Conservation (phyloP, 192 early-diverging fungal genomes). For the Linnemannia exigua region DNA sequence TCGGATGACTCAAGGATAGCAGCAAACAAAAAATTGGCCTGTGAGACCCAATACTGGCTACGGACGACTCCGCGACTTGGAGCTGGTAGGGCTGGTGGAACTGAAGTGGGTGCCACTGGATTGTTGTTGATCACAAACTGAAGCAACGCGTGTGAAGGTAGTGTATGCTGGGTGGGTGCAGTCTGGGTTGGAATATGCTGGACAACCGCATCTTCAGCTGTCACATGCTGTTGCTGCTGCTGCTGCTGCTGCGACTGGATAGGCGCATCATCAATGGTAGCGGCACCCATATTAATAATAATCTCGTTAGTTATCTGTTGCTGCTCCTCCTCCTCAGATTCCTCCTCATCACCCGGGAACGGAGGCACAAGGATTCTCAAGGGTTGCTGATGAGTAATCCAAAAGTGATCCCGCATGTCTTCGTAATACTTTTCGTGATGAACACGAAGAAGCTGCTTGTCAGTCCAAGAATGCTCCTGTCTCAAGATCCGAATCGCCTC, state of each 20-base stretch:
- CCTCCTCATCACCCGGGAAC: neutral
- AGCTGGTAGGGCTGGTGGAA: neutral
- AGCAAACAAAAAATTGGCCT: constrained; percentile 3
- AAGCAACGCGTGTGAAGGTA: neutral
- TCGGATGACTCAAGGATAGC: neutral
- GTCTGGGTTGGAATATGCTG: no score
- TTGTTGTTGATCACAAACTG: neutral
- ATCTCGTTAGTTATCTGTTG: neutral
- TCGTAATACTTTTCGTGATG: constrained; percentile 7
- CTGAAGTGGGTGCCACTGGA: neutral
- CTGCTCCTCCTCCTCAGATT: neutral
- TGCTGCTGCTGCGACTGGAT: neutral
- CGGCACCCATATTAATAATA: neutral
- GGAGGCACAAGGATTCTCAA: neutral
- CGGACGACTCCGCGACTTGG: neutral
- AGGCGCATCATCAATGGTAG: neutral
- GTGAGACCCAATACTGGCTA: constrained; percentile 2
- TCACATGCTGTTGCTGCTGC: neutral
- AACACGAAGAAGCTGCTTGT: neutral
- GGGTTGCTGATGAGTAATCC: neutral
- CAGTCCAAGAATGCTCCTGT: neutral
- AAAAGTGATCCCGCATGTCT: neutral
- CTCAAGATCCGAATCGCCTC: neutral
- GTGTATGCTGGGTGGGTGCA: neutral
- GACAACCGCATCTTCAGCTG: neutral